Evolutionary conservation across 2,329 filamentous ascomycete genomes (phyloP).

Genomic region (Graphilbum sp.): DNA sequence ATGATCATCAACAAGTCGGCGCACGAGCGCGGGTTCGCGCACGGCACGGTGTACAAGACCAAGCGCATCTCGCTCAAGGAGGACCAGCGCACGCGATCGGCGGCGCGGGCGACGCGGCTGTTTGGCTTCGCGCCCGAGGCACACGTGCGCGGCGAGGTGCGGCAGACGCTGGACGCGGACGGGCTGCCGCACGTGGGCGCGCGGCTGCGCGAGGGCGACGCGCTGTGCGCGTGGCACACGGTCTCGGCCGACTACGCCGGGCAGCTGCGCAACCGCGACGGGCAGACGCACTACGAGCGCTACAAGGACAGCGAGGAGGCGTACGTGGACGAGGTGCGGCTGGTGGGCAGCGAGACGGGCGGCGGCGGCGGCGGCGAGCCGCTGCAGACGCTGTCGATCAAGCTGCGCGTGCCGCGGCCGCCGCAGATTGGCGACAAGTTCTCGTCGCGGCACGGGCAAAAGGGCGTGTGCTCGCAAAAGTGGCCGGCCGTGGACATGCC

Average conservation of each 20-base stretch:
- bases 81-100: constrained; percentile 49
- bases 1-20: constrained; percentile 99
- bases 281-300: constrained; percentile 71
- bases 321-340: constrained; percentile 81
- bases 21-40: constrained; percentile 86
- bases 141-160: constrained; percentile 52
- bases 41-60: constrained; percentile 95
- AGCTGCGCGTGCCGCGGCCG: constrained; percentile 76
- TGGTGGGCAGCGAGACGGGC: constrained; percentile 74
- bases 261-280: constrained; percentile 71
- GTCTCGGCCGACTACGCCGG: constrained; percentile 68
- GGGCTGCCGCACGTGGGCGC: constrained; percentile 71
- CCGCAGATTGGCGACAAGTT: constrained; percentile 98
- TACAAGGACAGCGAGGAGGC: constrained; percentile 86
- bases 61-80: constrained; percentile 82
- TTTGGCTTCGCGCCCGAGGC: constrained; percentile 81
- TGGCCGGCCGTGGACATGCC: constrained; percentile 93
- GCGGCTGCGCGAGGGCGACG: constrained; percentile 62
- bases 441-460: constrained; percentile 94
- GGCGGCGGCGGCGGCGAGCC: constrained; percentile 61
- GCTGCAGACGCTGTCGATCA: constrained; percentile 77
- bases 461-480: constrained; percentile 91
- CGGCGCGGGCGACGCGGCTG: constrained; percentile 57
- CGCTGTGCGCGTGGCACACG: constrained; percentile 78
- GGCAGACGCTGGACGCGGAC: constrained; percentile 66